Evolutionary conservation across 345 rosid genomes (phyloP).

Genomic region (Hibiscus trionum): DNA sequence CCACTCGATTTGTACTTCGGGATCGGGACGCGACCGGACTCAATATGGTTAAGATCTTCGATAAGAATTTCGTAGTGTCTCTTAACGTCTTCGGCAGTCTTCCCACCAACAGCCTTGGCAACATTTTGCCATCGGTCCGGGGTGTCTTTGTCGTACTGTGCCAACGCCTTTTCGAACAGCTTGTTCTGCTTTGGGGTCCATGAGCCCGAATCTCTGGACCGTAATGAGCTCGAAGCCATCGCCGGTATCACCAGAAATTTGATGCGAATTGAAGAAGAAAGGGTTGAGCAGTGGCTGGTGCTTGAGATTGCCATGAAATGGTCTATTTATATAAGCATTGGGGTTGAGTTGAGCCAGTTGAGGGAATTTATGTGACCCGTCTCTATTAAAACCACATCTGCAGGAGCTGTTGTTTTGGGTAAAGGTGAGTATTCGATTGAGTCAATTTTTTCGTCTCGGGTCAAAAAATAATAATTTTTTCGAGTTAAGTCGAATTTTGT

Average conservation of each 20-base stretch:
- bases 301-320: background rate
- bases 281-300: background rate
- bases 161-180: conserved; percentile 44
- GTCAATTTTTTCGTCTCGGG: too few species aligned
- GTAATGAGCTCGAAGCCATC: conserved; percentile 35
- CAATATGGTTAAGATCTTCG: conserved; percentile 43
- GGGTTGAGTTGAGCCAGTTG: conserved; percentile 22
- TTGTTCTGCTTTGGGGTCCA: conserved; percentile 55
- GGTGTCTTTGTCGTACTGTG: conserved; percentile 43
- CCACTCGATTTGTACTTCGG: conserved; percentile 35
- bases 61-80: conserved; percentile 37
- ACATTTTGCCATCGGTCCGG: conserved; percentile 51
- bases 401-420: background rate
- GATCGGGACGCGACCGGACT: conserved; percentile 42
- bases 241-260: background rate
- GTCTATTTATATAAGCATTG: conserved; percentile 12
- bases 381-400: conserved; percentile 20
- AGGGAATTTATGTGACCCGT: conserved; percentile 26
- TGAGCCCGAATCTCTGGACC: conserved; percentile 20
- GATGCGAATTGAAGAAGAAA: background rate
- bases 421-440: too few species aligned
- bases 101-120: conserved; percentile 45
- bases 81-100: conserved; percentile 43
- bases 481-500: too few species aligned
- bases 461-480: too few species aligned